A percentile compares a stretch with the other conserved stretches of the same genome.
These are phyloP conservation scores for Thermochaetoides thermophila DNA, from an alignment of 495 filamentous ascomycete species.

Conservation along the genomic window DNA sequence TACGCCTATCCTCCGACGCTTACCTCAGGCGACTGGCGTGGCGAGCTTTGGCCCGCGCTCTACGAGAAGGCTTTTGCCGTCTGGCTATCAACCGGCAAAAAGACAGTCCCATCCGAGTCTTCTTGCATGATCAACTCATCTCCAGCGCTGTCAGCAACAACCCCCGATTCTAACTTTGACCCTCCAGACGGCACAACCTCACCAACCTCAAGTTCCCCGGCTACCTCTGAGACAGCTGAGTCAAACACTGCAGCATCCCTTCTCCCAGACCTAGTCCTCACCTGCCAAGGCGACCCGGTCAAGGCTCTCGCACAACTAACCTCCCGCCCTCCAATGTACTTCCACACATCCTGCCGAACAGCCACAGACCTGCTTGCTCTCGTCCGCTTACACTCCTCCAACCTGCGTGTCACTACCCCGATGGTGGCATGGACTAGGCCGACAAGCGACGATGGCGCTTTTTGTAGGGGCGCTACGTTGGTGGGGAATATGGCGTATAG, in stretches of 20 bases:
- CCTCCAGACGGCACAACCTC: too few species aligned
- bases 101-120: too few species aligned
- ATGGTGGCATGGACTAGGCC: conserved; percentile 10
- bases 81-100: too few species aligned
- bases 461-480: conserved; percentile 20
- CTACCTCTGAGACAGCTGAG: too few species aligned
- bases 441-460: too few species aligned
- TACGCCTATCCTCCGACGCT: neutral
- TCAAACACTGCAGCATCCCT: conserved; percentile 3
- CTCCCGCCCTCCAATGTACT: conserved; percentile 18
- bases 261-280: conserved; percentile 20
- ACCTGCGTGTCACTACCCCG: conserved; percentile 20
- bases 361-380: conserved; percentile 16
- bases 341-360: conserved; percentile 12
- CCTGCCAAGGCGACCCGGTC: conserved; percentile 21
- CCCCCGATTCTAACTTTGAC: too few species aligned
- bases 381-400: conserved; percentile 19
- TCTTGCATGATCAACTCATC: too few species aligned
- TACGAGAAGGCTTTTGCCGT: conserved; percentile 30
- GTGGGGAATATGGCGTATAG: conserved; percentile 27
- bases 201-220: conserved; percentile 1
- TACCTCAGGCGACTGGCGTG: conserved; percentile 8
- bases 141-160: too few species aligned
- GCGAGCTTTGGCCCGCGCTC: conserved; percentile 23
- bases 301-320: conserved; percentile 26